Evolutionary conservation across 768 basidiomycete species (phyloP).

Genomic region (Suillus bovinus): DNA sequence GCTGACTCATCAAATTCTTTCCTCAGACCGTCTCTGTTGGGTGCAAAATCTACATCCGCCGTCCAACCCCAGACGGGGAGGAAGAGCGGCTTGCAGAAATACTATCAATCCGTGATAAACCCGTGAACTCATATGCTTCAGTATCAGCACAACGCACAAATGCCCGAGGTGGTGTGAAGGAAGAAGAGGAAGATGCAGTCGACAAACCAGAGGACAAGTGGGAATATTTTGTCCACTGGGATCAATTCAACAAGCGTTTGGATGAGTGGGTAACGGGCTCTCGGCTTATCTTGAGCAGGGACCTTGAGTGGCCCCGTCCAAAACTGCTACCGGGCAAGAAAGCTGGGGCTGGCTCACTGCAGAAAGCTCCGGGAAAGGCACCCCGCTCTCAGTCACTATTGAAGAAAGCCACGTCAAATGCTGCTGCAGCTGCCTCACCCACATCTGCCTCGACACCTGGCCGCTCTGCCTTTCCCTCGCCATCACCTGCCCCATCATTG

Average conservation of each 20-base stretch:
- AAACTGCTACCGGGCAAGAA: slow-evolving; percentile 66
- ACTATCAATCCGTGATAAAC: slow-evolving; percentile 90
- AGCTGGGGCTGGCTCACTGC: slow-evolving; percentile 33
- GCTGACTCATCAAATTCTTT: slow-evolving; percentile 36
- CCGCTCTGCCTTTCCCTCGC: slow-evolving; percentile 43
- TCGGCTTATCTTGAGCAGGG: slow-evolving; percentile 77
- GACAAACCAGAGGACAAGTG: slow-evolving; percentile 71
- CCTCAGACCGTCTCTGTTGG: slow-evolving; percentile 82
- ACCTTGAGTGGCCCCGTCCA: slow-evolving; percentile 96
- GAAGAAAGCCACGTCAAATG: slow-evolving; percentile 70
- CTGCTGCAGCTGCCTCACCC: slow-evolving; percentile 62
- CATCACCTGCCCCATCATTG: slow-evolving; percentile 58
- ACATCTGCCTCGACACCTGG: slow-evolving; percentile 53
- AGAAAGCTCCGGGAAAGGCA: slow-evolving; percentile 64
- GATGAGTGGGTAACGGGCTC: slow-evolving; percentile 96
- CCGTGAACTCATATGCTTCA: slow-evolving; percentile 55
- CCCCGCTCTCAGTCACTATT: slow-evolving; percentile 59
- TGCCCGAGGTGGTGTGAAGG: slow-evolving; percentile 38
- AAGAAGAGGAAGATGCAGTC: slow-evolving; percentile 50
- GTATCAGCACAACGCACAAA: slow-evolving; percentile 38
- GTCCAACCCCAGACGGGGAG: slow-evolving; percentile 69
- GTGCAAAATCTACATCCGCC: slow-evolving; percentile 92
- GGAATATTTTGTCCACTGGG: slow-evolving; percentile 99
- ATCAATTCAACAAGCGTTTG: slow-evolving; percentile 97
- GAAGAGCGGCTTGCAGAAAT: slow-evolving; percentile 97